Conservation (phyloP, 768 basidiomycete species). For the Kwoniella shandongensis region DNA sequence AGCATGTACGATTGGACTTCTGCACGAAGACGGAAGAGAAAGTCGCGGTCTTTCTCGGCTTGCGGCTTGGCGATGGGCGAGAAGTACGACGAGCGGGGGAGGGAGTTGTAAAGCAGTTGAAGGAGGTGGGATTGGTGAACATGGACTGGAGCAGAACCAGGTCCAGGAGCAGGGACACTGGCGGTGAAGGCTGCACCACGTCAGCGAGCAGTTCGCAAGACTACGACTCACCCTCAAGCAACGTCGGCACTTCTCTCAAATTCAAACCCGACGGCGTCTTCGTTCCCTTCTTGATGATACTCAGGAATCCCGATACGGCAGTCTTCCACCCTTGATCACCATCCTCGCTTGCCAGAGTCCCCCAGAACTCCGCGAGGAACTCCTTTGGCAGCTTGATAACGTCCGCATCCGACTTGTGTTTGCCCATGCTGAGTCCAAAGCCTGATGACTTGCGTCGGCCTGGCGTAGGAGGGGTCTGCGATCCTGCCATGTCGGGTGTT, state of each 20-base stretch:
- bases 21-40: slow-evolving; percentile 36
- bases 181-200: slow-evolving; percentile 30
- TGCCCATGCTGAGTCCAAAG: slow-evolving; percentile 22
- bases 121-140: slow-evolving; percentile 41
- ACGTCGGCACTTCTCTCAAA: slow-evolving; percentile 43
- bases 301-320: slow-evolving; percentile 26
- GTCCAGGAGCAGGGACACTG: slow-evolving; percentile 21
- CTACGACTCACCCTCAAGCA: slow-evolving; percentile 41
- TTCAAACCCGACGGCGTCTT: slow-evolving; percentile 48
- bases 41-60: slow-evolving; percentile 43
- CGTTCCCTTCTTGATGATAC: slow-evolving; percentile 45
- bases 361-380: slow-evolving; percentile 51
- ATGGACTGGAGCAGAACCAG: slow-evolving; percentile 19
- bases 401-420: slow-evolving; percentile 21
- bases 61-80: slow-evolving; percentile 32
- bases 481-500: slow-evolving; percentile 20
- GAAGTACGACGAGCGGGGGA: slow-evolving; percentile 36
- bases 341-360: slow-evolving; percentile 37
- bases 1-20: slow-evolving; percentile 46
- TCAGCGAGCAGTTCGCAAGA: background rate
- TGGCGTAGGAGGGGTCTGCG: slow-evolving; percentile 6
- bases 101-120: slow-evolving; percentile 32
- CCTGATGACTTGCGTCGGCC: slow-evolving; percentile 23
- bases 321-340: slow-evolving; percentile 45
- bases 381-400: slow-evolving; percentile 47